Evolutionary conservation across 106 monocot species (phyloP).

Genomic region (Acorus calamus): DNA sequence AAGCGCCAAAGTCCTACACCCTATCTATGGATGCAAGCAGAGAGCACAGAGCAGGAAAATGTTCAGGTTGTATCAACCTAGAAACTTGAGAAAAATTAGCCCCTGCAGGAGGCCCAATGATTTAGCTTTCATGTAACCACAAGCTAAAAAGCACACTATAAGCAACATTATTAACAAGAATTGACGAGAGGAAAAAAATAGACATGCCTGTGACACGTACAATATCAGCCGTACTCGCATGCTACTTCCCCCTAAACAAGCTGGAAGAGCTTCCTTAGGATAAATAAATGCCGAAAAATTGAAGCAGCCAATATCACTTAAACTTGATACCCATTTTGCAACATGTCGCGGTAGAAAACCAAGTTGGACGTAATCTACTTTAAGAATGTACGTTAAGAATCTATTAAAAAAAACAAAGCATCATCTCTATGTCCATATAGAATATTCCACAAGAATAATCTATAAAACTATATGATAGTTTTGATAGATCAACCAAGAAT

Average conservation of each 20-base stretch:
- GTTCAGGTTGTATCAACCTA: constrained; percentile 39
- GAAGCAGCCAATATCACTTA: constrained; percentile 56
- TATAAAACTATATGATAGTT: too few species aligned
- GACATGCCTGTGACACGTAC: constrained; percentile 51
- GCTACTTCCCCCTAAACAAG: constrained; percentile 38
- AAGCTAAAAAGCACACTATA: neutral
- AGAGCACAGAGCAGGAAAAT: constrained; percentile 51
- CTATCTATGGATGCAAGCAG: constrained; percentile 56
- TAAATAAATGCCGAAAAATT: constrained; percentile 61
- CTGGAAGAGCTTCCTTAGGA: constrained; percentile 60
- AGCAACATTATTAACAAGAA: too few species aligned
- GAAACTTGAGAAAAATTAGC: constrained; percentile 47
- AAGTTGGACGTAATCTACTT: constrained; percentile 45
- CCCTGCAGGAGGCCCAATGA: constrained; percentile 35
- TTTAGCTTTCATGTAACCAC: too few species aligned
- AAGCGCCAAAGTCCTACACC: constrained; percentile 71
- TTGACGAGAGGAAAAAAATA: neutral
- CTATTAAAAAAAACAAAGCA: neutral
- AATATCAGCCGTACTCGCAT: constrained; percentile 51
- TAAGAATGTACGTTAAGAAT: neutral
- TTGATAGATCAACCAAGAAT: too few species aligned
- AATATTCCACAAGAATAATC: too few species aligned
- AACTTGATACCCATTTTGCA: constrained; percentile 80
- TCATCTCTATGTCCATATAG: neutral
- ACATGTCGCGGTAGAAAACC: constrained; percentile 78